Percentiles rank a stretch among this genome's conserved stretches.
Evolutionary conservation across 495 filamentous ascomycete genomes (phyloP).

Genomic region (Aspergillus biplanus): DNA sequence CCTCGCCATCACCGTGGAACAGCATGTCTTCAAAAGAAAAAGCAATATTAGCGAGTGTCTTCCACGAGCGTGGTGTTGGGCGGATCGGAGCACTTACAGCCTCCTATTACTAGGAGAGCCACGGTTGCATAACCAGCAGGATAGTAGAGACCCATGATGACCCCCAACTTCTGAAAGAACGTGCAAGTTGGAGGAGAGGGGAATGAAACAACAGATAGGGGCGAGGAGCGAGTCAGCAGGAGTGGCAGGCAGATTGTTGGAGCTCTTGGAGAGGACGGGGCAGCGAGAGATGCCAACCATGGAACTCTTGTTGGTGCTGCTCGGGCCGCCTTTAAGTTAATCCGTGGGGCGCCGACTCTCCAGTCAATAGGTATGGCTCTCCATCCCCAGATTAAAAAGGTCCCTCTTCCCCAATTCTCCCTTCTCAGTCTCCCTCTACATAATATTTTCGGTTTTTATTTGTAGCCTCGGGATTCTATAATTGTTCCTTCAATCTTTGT

Average conservation of each 20-base stretch:
- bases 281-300: conserved; percentile 20
- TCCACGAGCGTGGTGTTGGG: conserved; percentile 19
- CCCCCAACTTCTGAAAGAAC: conserved; percentile 26
- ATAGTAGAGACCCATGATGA: conserved; percentile 62
- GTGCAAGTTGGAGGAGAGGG: conserved; percentile 29
- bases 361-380: neutral
- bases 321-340: conserved; percentile 29
- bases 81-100: conserved; percentile 65
- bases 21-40: conserved; percentile 78
- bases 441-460: too few relatives aligned
- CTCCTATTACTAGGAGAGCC: conserved; percentile 78
- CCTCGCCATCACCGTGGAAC: conserved; percentile 93
- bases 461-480: too few relatives aligned
- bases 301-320: conserved; percentile 9
- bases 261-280: conserved; percentile 16
- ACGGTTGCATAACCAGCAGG: conserved; percentile 69
- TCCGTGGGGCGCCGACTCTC: conserved; percentile 21
- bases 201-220: conserved; percentile 24
- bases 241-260: conserved; percentile 3
- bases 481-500: neutral
- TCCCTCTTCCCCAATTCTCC: neutral
- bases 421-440: neutral
- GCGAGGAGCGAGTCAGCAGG: conserved; percentile 6
- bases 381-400: neutral
- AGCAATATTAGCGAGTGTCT: conserved; percentile 35